Evolutionary conservation across 1,284 basidiomycete species (phyloP).

Genomic region (Coriolopsis trogii): DNA sequence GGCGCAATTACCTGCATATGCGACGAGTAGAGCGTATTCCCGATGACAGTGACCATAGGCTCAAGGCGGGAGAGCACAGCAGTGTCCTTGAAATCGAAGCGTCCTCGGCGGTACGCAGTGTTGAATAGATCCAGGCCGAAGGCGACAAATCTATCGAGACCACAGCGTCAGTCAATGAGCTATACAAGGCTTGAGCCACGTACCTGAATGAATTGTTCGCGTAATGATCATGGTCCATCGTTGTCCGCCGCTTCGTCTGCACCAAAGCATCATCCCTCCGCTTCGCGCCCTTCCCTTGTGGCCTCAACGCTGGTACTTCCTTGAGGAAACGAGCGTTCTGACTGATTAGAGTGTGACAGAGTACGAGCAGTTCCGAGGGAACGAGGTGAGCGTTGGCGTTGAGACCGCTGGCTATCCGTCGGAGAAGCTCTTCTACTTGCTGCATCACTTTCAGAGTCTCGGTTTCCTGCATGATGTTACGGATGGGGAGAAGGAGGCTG

Average conservation of each 20-base stretch:
- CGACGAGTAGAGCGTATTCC: constrained; percentile 91
- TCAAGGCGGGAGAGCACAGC: constrained; percentile 81
- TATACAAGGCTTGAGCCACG: not conserved
- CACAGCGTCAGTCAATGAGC: not conserved
- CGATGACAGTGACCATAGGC: constrained; percentile 85
- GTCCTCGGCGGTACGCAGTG: constrained; percentile 83
- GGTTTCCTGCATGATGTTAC: constrained; percentile 87
- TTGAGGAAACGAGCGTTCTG: constrained; percentile 88
- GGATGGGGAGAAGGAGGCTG: constrained; percentile 78
- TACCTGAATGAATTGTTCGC: constrained; percentile 84
- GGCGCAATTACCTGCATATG: constrained; percentile 80
- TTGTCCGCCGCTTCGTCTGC: constrained; percentile 73
- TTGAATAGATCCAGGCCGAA: constrained; percentile 94
- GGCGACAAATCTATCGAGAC: constrained; percentile 80
- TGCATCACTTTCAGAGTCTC: constrained; percentile 83
- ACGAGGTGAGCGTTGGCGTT: constrained; percentile 81
- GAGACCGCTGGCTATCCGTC: constrained; percentile 82
- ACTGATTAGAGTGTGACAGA: constrained; percentile 90
- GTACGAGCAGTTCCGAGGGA: constrained; percentile 73
- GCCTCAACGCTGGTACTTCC: constrained; percentile 47
- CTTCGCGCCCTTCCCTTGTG: constrained; percentile 37
- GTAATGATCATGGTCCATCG: constrained; percentile 69
- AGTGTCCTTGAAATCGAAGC: constrained; percentile 83
- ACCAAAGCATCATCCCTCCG: constrained; percentile 70
- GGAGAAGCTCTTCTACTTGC: constrained; percentile 88